Evolutionary conservation across 2,329 filamentous ascomycete species (phyloP), one percentile per base, ranked within the genome.

Genomic region (Penicillium fuscoglaucum): DNA sequence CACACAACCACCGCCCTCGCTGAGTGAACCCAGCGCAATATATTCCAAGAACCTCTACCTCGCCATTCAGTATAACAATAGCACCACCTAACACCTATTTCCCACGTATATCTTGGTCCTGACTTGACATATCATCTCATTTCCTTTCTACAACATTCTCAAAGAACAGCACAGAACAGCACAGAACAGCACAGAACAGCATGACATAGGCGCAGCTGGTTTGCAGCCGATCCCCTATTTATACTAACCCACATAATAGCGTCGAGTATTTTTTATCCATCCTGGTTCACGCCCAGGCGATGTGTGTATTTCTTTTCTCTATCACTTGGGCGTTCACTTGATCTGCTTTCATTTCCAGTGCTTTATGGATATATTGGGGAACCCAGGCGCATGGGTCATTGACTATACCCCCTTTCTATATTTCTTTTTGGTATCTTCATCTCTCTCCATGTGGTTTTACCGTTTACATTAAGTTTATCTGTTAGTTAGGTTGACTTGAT

Each of bases 161-260:
- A 10, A 24, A 50, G 39, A 26, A 31, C 44, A 55, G n/a, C 40
- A 37, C 35, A 57, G 31, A 21, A 45, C 31, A 47, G 26, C 35
- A 49, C n/a, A 50, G 39, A 26, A 31, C 44, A 55, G n/a, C 40
- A 37, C 35, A 57, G 31, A 21, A 45, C 31, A 47, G 26, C 35
- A 49, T 28, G 29, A 17, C 26, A 44, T 41, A 40, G 48, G 55
- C 50, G 41, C 49, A 47, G 44, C 58, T 47, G 53, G 58, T 48
- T 55, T 51, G 52, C 37, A 26, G 37, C 45, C 26, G 19, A 37
- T 33, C 24, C n/a, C 24, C 19, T 47, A 19, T 40, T 40, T 17
- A 47, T 40, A 61, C 59, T 62, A 57, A 62, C 52, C 39, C 40
- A 39, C 19, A 43, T 52, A 45, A 50, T 55, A 58, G 56, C 44